phyloP scores from a whole-genome alignment of 2,329 filamentous ascomycete species.

The Ophiocordyceps robertsii region DNA sequence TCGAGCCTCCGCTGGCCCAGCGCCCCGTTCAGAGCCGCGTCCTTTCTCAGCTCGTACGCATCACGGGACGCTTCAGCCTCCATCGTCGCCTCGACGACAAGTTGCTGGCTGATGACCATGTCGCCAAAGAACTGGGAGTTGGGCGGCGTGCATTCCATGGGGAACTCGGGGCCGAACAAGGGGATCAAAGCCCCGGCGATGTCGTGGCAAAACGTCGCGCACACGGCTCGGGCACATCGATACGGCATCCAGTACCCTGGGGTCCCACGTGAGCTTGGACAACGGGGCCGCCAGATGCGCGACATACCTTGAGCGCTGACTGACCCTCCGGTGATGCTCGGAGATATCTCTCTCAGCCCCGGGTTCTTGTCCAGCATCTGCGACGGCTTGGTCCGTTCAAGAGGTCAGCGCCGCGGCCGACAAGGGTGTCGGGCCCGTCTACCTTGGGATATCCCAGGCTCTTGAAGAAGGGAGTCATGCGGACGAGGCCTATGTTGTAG shows the following conservation, averaged over 20 bases:
- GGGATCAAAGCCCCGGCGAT: constrained; percentile 82
- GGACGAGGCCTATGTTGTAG: constrained; percentile 85
- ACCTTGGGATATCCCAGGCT: constrained; percentile 81
- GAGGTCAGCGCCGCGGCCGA: neutral
- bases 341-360: constrained; percentile 76
- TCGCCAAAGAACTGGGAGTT: constrained; percentile 49
- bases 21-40: neutral
- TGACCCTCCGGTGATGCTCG: constrained; percentile 88
- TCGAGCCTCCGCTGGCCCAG: neutral
- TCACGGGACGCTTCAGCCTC: constrained; percentile 21
- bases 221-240: constrained; percentile 71
- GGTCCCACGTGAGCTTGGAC: neutral
- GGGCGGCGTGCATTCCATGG: constrained; percentile 52
- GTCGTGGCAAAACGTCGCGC: constrained; percentile 74
- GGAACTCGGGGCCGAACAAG: constrained; percentile 76
- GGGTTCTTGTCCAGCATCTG: constrained; percentile 70
- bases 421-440: neutral
- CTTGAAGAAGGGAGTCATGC: constrained; percentile 92
- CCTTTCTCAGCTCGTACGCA: neutral
- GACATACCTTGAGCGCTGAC: constrained; percentile 73
- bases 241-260: constrained; percentile 98
- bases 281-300: neutral
- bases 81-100: constrained; percentile 37
- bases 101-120: constrained; percentile 49
- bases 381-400: constrained; percentile 64